A percentile compares a stretch with the other conserved stretches of the same genome.
These are phyloP conservation scores for Abrus precatorius DNA, from an alignment of 306 rosid species.

Conservation along the genomic window DNA sequence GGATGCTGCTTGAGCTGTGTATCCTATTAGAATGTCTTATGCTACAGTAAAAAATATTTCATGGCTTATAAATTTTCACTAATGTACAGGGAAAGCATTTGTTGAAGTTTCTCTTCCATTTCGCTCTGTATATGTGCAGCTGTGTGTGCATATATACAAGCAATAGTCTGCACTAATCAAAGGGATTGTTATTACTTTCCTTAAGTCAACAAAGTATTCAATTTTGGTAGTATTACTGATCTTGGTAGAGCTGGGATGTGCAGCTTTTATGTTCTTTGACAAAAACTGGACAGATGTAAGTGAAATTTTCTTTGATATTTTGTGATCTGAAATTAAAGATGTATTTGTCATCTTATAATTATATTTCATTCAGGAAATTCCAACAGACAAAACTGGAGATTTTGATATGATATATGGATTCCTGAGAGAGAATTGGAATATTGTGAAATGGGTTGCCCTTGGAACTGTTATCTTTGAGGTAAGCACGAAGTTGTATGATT, in stretches of 20 bases:
- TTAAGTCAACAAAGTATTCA: constrained; percentile 79
- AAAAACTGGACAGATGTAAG: constrained; percentile 88
- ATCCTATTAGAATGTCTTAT: constrained; percentile 68
- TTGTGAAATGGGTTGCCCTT: constrained; percentile 89
- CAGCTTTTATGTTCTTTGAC: constrained; percentile 90
- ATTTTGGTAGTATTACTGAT: constrained; percentile 77
- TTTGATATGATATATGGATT: constrained; percentile 77
- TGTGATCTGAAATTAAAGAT: constrained; percentile 41
- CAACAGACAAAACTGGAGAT: constrained; percentile 80
- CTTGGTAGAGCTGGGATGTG: constrained; percentile 82
- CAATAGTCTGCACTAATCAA: constrained; percentile 14
- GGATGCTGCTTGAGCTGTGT: constrained; percentile 95
- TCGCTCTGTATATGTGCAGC: background rate
- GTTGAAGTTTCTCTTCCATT: constrained; percentile 32
- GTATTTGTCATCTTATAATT: constrained; percentile 47
- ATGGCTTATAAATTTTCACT: constrained; percentile 17
- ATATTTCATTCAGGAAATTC: constrained; percentile 75
- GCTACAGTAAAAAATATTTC: constrained; percentile 28
- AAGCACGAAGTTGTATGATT: constrained; percentile 40
- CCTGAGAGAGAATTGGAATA: constrained; percentile 76
- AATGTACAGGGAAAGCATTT: constrained; percentile 8
- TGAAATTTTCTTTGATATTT: constrained; percentile 16
- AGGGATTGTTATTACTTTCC: constrained; percentile 55
- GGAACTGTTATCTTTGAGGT: constrained; percentile 94
- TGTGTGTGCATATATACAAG: constrained; percentile 1